phyloP scores from a whole-genome alignment of 164 flowering plant genomes.

The Macadamia tetraphylla region DNA sequence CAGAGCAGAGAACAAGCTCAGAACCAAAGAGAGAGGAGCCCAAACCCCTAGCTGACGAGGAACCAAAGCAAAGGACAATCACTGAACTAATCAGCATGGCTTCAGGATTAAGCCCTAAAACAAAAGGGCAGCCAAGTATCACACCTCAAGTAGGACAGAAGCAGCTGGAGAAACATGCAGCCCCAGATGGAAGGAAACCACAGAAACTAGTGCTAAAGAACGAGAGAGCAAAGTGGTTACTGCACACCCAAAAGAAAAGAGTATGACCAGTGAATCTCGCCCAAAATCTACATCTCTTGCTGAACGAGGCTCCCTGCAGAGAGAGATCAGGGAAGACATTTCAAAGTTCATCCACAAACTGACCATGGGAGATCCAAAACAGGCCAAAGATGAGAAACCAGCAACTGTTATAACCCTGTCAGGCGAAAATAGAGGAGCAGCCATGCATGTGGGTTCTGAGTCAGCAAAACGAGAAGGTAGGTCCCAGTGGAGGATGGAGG shows the following conservation, averaged over 20 bases:
- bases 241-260: constrained; percentile 14
- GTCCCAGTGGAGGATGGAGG: constrained; percentile 19
- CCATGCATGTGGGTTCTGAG: constrained; percentile 45
- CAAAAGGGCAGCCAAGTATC: constrained; percentile 7
- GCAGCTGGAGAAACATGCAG: constrained; percentile 20
- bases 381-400: constrained; percentile 23
- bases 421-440: constrained; percentile 86
- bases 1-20: constrained; percentile 13
- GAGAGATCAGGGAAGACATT: constrained; percentile 36
- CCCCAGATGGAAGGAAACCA: constrained; percentile 13
- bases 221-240: constrained; percentile 7
- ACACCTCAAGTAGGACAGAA: constrained; percentile 10
- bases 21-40: constrained; percentile 12
- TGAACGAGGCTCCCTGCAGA: constrained; percentile 24
- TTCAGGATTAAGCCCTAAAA: constrained; percentile 10
- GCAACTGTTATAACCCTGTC: constrained; percentile 47
- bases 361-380: constrained; percentile 19
- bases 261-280: not conserved
- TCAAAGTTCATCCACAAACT: constrained; percentile 34
- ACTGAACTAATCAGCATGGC: constrained; percentile 10
- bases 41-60: constrained; percentile 3
- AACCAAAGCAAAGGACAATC: constrained; percentile 14
- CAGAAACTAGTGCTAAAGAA: constrained; percentile 1
- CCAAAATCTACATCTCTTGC: constrained; percentile 16
- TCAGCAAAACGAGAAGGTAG: constrained; percentile 32